phyloP scores from a whole-genome alignment of 345 rosid species.

The Camelina laxa region DNA sequence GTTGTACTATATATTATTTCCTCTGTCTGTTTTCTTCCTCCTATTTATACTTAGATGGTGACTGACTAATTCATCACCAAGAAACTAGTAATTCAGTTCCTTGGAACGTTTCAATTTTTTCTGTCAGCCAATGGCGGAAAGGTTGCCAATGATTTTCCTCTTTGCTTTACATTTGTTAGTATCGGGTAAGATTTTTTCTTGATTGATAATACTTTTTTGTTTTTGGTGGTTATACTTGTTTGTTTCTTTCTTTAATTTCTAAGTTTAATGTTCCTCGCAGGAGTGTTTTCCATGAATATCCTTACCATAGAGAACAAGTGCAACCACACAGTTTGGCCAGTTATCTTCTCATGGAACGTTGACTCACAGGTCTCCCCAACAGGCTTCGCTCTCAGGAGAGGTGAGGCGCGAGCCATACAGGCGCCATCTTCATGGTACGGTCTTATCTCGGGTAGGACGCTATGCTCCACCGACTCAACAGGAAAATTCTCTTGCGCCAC shows the following conservation, averaged over 20 bases:
- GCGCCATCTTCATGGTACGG: conserved; percentile 42
- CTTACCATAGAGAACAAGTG: conserved; percentile 41
- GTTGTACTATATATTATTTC: neutral
- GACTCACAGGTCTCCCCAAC: conserved; percentile 28
- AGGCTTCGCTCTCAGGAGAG: conserved; percentile 21
- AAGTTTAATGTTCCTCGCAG: neutral
- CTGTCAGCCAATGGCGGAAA: conserved; percentile 16
- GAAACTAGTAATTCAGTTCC: no score
- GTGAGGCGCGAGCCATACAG: conserved; percentile 22
- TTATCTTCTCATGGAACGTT: conserved; percentile 15
- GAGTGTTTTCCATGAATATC: conserved; percentile 24
- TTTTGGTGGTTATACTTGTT: neutral
- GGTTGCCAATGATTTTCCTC: neutral
- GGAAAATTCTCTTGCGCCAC: conserved; percentile 29
- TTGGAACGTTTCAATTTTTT: neutral
- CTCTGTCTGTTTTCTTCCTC: neutral
- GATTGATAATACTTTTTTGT: neutral
- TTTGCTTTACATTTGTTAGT: conserved; percentile 7
- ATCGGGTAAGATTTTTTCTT: conserved; percentile 6
- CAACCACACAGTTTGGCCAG: conserved; percentile 39
- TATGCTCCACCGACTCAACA: conserved; percentile 28
- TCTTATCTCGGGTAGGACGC: conserved; percentile 36
- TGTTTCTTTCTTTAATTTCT: neutral
- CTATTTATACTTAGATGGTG: neutral
- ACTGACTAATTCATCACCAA: no score